Percentiles rank a stretch among this genome's conserved stretches.
Evolutionary conservation across 2,329 filamentous ascomycete genomes (phyloP).

Genomic region (Pleurostoma richardsiae): DNA sequence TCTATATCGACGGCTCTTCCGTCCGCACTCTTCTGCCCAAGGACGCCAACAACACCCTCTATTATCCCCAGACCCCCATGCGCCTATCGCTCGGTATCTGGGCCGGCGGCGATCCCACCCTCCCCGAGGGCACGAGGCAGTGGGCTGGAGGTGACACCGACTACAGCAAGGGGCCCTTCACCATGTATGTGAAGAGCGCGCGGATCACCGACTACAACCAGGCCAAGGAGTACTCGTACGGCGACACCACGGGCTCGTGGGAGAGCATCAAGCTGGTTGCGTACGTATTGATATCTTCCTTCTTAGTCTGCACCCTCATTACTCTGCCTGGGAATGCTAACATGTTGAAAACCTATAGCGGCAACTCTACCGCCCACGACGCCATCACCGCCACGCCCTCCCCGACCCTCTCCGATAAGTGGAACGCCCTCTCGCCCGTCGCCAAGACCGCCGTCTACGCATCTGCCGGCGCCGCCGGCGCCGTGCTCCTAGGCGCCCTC

Average conservation of each 20-base stretch:
- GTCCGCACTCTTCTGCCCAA: constrained; percentile 59
- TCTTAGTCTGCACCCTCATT: constrained; percentile 19
- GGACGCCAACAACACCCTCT: constrained; percentile 56
- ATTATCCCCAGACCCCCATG: constrained; percentile 76
- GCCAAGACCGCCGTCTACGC: constrained; percentile 51
- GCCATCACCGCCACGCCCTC: constrained; percentile 33
- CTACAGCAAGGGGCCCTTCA: constrained; percentile 62
- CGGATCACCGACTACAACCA: constrained; percentile 53
- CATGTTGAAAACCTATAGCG: constrained; percentile 26
- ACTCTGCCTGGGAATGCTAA: background rate
- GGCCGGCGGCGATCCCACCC: constrained; percentile 53
- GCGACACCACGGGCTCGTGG: constrained; percentile 56
- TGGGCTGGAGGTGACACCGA: constrained; percentile 70
- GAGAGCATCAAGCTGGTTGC: constrained; percentile 55
- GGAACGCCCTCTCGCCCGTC: constrained; percentile 40
- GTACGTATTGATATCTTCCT: constrained; percentile 22
- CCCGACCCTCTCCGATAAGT: constrained; percentile 47
- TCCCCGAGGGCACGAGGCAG: constrained; percentile 52
- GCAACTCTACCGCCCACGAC: constrained; percentile 51
- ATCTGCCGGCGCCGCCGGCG: constrained; percentile 37
- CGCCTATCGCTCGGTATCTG: constrained; percentile 63
- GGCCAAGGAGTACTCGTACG: constrained; percentile 61
- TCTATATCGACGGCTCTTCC: constrained; percentile 62
- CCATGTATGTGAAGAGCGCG: constrained; percentile 65
- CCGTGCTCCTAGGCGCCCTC: constrained; percentile 31